phyloP scores from a whole-genome alignment of 306 rosid species.

The Malus asiatica region DNA sequence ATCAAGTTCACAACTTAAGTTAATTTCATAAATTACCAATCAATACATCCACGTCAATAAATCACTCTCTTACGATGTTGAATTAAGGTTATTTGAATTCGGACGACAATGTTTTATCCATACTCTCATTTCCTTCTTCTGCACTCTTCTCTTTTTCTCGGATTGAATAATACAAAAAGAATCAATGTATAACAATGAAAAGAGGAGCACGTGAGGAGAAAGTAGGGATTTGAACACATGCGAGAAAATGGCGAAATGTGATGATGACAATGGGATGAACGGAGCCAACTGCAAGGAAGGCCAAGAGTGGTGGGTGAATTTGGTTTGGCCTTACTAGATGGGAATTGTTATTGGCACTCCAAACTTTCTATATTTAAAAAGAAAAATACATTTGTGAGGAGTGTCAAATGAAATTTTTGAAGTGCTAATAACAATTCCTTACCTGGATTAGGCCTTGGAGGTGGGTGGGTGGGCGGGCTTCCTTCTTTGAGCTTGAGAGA shows the following conservation, averaged over 20 bases:
- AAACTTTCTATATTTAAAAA: no score
- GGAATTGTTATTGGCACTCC: background rate
- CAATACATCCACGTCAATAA: background rate
- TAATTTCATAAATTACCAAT: constrained; percentile 6
- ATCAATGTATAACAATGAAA: background rate
- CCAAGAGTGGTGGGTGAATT: background rate
- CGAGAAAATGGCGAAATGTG: background rate
- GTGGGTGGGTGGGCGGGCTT: background rate
- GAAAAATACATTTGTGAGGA: no score
- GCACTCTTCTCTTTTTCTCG: background rate
- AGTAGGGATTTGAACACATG: background rate
- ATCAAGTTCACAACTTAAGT: constrained; percentile 7
- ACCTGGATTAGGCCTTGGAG: background rate
- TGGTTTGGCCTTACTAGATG: background rate
- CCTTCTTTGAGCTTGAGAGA: background rate
- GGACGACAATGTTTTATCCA: no score
- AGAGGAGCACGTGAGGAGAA: background rate
- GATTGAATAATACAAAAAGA: background rate
- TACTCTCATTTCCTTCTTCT: no score
- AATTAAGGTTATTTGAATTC: background rate
- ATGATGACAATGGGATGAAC: constrained; percentile 2
- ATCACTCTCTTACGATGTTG: background rate
- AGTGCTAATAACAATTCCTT: no score
- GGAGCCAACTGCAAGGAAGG: background rate
- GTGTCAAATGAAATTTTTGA: no score